Evolutionary conservation across 345 rosid species (phyloP).

Genomic region (Salix brachista): DNA sequence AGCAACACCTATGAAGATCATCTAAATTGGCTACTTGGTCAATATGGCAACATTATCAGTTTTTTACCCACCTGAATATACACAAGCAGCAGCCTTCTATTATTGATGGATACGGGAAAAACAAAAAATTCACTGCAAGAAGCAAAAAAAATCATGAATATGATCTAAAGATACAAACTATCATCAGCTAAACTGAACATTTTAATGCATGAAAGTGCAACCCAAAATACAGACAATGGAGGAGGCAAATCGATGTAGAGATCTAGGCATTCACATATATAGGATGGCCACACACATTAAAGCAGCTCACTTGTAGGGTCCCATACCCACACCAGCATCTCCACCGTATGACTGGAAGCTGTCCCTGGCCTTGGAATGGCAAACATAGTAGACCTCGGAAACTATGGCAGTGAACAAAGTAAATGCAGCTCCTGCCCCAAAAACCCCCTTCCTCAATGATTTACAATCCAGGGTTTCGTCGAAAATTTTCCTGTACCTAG

Average conservation of each 20-base stretch:
- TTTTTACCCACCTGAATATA: neutral
- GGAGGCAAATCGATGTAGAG: neutral
- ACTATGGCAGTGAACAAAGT: slow-evolving; percentile 65
- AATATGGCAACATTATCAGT: neutral
- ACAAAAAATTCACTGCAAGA: neutral
- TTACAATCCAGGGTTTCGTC: slow-evolving; percentile 64
- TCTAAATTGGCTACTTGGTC: neutral
- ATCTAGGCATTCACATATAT: neutral
- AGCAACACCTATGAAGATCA: neutral
- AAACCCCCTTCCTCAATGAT: slow-evolving; percentile 87
- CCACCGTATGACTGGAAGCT: slow-evolving; percentile 49
- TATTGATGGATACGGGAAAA: neutral
- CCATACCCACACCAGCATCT: slow-evolving; percentile 55
- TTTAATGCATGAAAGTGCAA: neutral
- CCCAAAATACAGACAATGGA: neutral
- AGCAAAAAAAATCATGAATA: neutral
- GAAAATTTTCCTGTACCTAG: slow-evolving; percentile 73
- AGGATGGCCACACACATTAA: neutral
- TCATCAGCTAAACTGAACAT: neutral
- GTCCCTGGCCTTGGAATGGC: slow-evolving; percentile 67
- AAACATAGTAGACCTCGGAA: slow-evolving; percentile 71
- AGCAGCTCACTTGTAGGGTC: slow-evolving; percentile 45
- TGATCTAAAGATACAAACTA: neutral
- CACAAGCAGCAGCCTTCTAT: neutral
- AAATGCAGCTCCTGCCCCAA: slow-evolving; percentile 89